A percentile compares a stretch with the other conserved stretches of the same genome.
phyloP scores from a whole-genome alignment of 352 stramenopile genomes.

The Phytophthora palmivora region DNA sequence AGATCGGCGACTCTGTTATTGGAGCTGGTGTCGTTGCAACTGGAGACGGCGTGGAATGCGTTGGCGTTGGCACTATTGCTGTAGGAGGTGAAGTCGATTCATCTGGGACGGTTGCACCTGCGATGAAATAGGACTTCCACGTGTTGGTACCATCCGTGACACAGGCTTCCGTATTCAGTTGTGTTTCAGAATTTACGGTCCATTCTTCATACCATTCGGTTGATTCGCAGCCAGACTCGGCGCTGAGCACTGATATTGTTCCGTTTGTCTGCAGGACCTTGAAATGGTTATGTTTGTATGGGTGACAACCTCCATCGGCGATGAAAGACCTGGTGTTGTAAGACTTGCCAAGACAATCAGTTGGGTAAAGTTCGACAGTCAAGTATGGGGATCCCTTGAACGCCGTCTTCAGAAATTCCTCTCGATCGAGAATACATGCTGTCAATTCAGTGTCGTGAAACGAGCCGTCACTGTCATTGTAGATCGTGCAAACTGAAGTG shows the following conservation, averaged over 20 bases:
- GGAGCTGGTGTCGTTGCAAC: constrained; percentile 3
- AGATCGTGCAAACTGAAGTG: constrained; percentile 18
- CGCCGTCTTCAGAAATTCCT: constrained; percentile 10
- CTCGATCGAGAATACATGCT: constrained; percentile 22
- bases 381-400: constrained; percentile 15
- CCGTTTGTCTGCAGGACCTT: constrained; percentile 13
- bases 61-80: constrained; percentile 8
- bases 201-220: constrained; percentile 17
- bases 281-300: constrained; percentile 26
- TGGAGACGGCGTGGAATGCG: constrained; percentile 2
- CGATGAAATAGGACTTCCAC: constrained; percentile 23
- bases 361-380: constrained; percentile 24
- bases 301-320: constrained; percentile 27
- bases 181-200: neutral
- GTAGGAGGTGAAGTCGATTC: constrained; percentile 5
- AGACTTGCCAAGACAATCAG: constrained; percentile 17
- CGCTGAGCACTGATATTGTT: constrained; percentile 14
- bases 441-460: constrained; percentile 28
- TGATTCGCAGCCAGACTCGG: constrained; percentile 11
- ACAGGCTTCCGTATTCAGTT: constrained; percentile 29
- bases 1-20: neutral
- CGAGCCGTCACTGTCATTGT: constrained; percentile 20
- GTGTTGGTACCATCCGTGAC: constrained; percentile 14
- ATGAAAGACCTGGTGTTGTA: constrained; percentile 28
- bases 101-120: neutral